These are phyloP conservation scores for Coniochaeta hoffmannii DNA, from an alignment of 2,329 filamentous ascomycete genomes.

Conservation along the genomic window DNA sequence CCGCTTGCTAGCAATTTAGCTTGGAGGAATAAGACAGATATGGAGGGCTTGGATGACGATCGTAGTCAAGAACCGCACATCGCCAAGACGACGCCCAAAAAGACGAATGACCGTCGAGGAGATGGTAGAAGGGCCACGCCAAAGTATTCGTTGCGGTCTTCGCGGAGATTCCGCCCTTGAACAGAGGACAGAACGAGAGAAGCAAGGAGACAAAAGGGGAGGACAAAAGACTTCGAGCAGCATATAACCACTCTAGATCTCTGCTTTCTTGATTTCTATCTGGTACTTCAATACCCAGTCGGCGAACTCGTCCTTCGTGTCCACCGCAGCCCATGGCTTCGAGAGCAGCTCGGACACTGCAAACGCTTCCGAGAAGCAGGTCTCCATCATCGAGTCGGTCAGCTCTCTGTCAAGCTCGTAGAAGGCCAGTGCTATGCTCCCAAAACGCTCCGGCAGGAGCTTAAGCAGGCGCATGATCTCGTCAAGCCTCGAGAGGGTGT, in stretches of 20 bases:
- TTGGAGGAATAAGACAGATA: no score
- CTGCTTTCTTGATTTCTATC: conserved; percentile 41
- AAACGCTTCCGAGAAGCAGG: conserved; percentile 54
- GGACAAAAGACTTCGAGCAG: conserved; percentile 22
- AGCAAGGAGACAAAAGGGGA: neutral
- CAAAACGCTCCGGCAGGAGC: conserved; percentile 57
- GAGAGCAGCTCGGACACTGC: conserved; percentile 47
- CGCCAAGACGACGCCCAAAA: no score
- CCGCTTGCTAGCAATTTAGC: no score
- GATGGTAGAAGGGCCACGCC: no score
- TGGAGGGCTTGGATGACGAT: no score
- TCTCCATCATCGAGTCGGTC: conserved; percentile 51
- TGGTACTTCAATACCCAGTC: conserved; percentile 61
- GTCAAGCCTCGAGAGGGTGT: conserved; percentile 41
- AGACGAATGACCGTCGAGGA: no score
- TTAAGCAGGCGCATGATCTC: conserved; percentile 48
- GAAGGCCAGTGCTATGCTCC: conserved; percentile 63
- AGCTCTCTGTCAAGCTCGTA: conserved; percentile 58
- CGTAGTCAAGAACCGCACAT: no score
- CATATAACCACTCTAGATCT: neutral
- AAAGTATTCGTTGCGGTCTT: no score
- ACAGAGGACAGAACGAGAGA: no score
- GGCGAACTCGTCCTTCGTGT: conserved; percentile 66
- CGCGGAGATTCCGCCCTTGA: no score
- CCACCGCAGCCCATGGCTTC: conserved; percentile 57